Evolutionary conservation across 2,329 filamentous ascomycete genomes (phyloP).

Genomic region (Cordyceps pruinosa): DNA sequence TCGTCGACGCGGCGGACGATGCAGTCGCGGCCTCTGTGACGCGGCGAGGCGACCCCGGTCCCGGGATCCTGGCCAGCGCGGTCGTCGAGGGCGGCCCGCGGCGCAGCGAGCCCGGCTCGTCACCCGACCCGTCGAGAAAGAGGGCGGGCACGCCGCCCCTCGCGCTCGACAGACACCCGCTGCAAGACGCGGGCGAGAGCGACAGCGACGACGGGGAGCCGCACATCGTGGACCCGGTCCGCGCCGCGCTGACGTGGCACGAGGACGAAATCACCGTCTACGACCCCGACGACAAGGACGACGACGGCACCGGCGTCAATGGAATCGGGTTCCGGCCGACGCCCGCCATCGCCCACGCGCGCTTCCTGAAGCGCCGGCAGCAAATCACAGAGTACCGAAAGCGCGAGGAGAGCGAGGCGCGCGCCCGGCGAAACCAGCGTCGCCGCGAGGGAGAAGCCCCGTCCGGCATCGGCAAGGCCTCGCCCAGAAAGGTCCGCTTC

Average conservation of each 20-base stretch:
- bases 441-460: slow-evolving; percentile 31
- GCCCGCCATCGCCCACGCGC: slow-evolving; percentile 50
- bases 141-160: slow-evolving; percentile 34
- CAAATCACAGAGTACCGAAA: slow-evolving; percentile 57
- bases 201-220: slow-evolving; percentile 24
- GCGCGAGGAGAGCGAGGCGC: slow-evolving; percentile 54
- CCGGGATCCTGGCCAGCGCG: neutral
- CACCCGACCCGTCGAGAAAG: slow-evolving; percentile 19
- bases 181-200: slow-evolving; percentile 13
- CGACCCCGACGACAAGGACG: slow-evolving; percentile 56
- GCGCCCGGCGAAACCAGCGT: slow-evolving; percentile 47
- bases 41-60: neutral
- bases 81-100: neutral
- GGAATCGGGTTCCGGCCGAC: slow-evolving; percentile 62
- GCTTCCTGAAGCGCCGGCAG: slow-evolving; percentile 49
- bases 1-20: slow-evolving; percentile 5
- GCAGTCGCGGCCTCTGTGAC: neutral
- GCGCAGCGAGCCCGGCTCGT: neutral
- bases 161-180: slow-evolving; percentile 18
- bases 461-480: slow-evolving; percentile 21
- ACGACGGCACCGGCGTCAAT: slow-evolving; percentile 61
- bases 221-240: slow-evolving; percentile 43
- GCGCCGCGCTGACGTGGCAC: slow-evolving; percentile 58
- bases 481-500: slow-evolving; percentile 33
- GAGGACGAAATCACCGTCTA: slow-evolving; percentile 63